Evolutionary conservation across 2,329 filamentous ascomycete species (phyloP), one percentile per base, ranked within the genome.

Genomic region (Xylaria sp.): DNA sequence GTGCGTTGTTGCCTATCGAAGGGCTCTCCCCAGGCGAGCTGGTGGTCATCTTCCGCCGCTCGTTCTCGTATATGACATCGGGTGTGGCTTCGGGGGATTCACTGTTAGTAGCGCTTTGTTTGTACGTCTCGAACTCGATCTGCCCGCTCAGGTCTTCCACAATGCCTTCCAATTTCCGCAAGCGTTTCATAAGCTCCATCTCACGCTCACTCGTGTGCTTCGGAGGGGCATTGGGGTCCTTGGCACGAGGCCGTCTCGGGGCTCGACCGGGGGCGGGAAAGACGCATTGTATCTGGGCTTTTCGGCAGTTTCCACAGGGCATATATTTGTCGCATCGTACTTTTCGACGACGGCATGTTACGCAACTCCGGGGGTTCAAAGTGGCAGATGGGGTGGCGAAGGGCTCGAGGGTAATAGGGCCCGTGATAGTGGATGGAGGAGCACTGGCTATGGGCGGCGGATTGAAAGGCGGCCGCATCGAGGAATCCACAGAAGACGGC

Each of bases 311-410:
- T 67, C 84, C 84, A 73, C 89, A 92, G 13, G 88, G 87, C 78
- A 90, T 84, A 68, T 83, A 80, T 76, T 91, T 91, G 76, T 92
- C 87, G 78, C 89, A 92, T 68, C 88, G 87, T 57, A 92, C 89
- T 69, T 86, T 86, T 50, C 83, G 75, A 51, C 76, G 74, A 2
- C 81, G 72, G 67, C 80, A 83, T 34, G 79, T 82, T 13, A 82
- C 76, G 64, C 80, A 83, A 30, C 76, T 78, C 48, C 72, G 66
- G 7, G 72, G 71, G 35, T 73, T 73, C 11, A 73, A 61, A 19
- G 65, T 59, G 4, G 67, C 66, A 3, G 71, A 71, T 4, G 71
- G 71, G 2, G 69, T 68, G 30, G 67, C 63, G 52, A 63, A 69
- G 13, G 71, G 71, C 42, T 71, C 69, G 56, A 73, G 69, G 1